These are phyloP conservation scores for Penicillium turbatum DNA, from an alignment of 495 filamentous ascomycete genomes.

Conservation along the genomic window DNA sequence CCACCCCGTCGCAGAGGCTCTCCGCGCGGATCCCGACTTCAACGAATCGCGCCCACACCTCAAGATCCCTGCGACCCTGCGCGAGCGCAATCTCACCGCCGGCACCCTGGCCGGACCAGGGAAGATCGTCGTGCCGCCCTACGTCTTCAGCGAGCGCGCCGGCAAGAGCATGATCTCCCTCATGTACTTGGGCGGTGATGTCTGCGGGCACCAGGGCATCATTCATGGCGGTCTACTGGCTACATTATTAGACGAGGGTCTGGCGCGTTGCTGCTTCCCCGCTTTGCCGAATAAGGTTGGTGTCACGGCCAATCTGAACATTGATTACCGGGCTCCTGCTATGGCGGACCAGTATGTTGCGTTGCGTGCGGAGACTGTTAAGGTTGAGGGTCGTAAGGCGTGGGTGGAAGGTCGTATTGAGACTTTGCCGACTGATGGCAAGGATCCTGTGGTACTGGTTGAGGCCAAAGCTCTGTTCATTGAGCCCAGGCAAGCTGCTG, in stretches of 20 bases:
- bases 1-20: conserved; percentile 63
- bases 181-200: conserved; percentile 70
- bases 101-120: conserved; percentile 73
- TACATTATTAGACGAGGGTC: conserved; percentile 86
- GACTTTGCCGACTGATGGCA: conserved; percentile 61
- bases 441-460: conserved; percentile 61
- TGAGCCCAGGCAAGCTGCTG: conserved; percentile 78
- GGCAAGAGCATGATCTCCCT: conserved; percentile 73
- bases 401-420: conserved; percentile 94
- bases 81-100: conserved; percentile 72
- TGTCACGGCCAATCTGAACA: conserved; percentile 84
- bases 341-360: conserved; percentile 74
- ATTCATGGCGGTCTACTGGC: conserved; percentile 89
- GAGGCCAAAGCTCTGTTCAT: conserved; percentile 85
- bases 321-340: conserved; percentile 81
- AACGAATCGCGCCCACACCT: conserved; percentile 80
- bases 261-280: conserved; percentile 86
- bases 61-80: conserved; percentile 66
- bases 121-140: conserved; percentile 77
- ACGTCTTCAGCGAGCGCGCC: conserved; percentile 64
- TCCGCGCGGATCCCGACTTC: conserved; percentile 66
- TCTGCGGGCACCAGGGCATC: conserved; percentile 90
- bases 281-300: conserved; percentile 85
- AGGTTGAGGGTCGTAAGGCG: conserved; percentile 90
- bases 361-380: conserved; percentile 73